These are phyloP conservation scores for Pseudohalonectria lignicola DNA, from an alignment of 2,329 filamentous ascomycete genomes.

Conservation along the genomic window DNA sequence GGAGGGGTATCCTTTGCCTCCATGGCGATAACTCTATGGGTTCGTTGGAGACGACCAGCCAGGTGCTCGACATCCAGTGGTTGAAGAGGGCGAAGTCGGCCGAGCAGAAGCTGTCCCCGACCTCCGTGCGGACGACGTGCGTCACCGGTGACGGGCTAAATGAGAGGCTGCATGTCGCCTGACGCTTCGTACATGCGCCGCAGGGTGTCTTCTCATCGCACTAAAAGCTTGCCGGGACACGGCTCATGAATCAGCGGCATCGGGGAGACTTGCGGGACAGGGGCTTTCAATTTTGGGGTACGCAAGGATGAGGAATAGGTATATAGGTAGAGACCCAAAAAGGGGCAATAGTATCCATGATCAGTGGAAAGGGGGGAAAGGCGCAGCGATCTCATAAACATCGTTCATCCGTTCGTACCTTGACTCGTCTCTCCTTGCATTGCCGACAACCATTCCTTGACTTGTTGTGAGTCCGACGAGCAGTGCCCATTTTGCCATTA, in stretches of 20 bases:
- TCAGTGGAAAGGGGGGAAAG: too few relatives aligned
- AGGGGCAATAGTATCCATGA: too few relatives aligned
- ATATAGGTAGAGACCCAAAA: too few relatives aligned
- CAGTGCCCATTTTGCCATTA: slow-evolving; percentile 3
- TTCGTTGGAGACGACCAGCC: slow-evolving; percentile 8
- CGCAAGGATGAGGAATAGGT: too few relatives aligned
- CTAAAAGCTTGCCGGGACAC: too few relatives aligned
- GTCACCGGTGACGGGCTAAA: background rate
- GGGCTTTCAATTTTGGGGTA: too few relatives aligned
- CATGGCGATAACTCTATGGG: slow-evolving; percentile 7
- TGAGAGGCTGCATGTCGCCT: slow-evolving; percentile 11
- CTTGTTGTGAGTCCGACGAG: slow-evolving; percentile 6
- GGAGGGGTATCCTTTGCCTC: slow-evolving; percentile 8
- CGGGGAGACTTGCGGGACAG: too few relatives aligned
- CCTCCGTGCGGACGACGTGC: background rate
- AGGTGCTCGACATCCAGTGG: slow-evolving; percentile 9
- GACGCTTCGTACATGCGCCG: slow-evolving; percentile 12
- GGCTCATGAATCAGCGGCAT: too few relatives aligned
- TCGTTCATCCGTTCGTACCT: slow-evolving; percentile 4
- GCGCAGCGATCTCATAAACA: too few relatives aligned
- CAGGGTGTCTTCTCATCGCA: slow-evolving; percentile 15
- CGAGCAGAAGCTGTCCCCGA: slow-evolving; percentile 7
- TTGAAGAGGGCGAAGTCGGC: slow-evolving; percentile 13
- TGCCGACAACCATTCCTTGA: slow-evolving; percentile 6
- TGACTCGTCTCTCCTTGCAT: slow-evolving; percentile 5